These are phyloP conservation scores for Purpureocillium lavendulum DNA, from an alignment of 2,329 filamentous ascomycete genomes.

Conservation along the genomic window DNA sequence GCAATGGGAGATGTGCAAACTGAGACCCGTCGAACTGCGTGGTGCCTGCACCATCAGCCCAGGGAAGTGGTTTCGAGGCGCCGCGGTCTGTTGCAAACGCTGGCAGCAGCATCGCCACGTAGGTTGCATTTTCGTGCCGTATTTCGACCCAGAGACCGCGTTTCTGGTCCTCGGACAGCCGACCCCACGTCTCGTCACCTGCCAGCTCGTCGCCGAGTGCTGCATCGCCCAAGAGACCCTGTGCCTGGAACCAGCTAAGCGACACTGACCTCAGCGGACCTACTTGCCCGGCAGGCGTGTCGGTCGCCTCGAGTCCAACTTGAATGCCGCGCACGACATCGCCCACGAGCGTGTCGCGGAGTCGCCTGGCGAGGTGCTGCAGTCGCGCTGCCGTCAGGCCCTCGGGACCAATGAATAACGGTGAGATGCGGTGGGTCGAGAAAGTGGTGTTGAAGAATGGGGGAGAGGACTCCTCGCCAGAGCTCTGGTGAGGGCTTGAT, in stretches of 20 bases:
- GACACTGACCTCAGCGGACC: slow-evolving; percentile 36
- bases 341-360: slow-evolving; percentile 47
- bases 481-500: neutral
- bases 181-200: slow-evolving; percentile 7
- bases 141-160: slow-evolving; percentile 37
- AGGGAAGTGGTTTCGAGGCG: neutral
- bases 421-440: slow-evolving; percentile 46
- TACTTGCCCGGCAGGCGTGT: slow-evolving; percentile 28
- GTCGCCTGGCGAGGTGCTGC: slow-evolving; percentile 32
- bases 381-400: slow-evolving; percentile 30
- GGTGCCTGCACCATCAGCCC: slow-evolving; percentile 11
- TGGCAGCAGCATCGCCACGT: slow-evolving; percentile 43
- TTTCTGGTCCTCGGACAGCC: slow-evolving; percentile 14
- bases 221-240: slow-evolving; percentile 21
- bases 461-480: slow-evolving; percentile 18
- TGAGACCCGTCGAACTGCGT: slow-evolving; percentile 10
- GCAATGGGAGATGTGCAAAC: slow-evolving; percentile 41
- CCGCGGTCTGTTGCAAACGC: slow-evolving; percentile 11
- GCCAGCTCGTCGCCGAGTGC: slow-evolving; percentile 9
- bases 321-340: slow-evolving; percentile 54
- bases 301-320: slow-evolving; percentile 36
- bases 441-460: slow-evolving; percentile 53
- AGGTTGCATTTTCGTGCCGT: slow-evolving; percentile 43
- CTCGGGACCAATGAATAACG: slow-evolving; percentile 38
- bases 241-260: slow-evolving; percentile 35